Evolutionary conservation across 2,329 filamentous ascomycete genomes (phyloP), one percentile per base, ranked within the genome.

Genomic region (Nakataea oryzae): DNA sequence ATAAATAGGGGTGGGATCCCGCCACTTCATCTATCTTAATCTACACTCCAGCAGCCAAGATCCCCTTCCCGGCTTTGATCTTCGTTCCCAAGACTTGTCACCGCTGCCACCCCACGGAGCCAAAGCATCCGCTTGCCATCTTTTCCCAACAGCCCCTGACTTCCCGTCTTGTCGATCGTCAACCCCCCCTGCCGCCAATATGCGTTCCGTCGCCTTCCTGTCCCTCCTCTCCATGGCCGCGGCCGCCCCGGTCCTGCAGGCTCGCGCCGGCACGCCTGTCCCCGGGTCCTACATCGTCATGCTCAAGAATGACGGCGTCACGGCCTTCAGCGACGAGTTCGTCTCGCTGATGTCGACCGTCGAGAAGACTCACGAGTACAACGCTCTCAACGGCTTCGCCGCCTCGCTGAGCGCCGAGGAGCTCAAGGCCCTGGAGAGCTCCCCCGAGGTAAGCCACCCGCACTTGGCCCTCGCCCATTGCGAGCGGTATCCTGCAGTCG

Each of bases 241-340:
- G 24, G 50, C 50, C 50, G 71, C 75, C 3, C 75, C 76, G 11
- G 60, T 78, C 66, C 68, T 78, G 54, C 63, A 69, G 30, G 71
- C 75, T 32, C 70, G 72, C 62, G 71, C 69, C 61, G 73, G 71
- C 41, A 60, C 67, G 54, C 66, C 72, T 54, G 72, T 79, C 62
- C 73, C 74, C 7, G 73, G 72, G 66, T 74, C 75, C 66, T 79
- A 76, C 70, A 77, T 79, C 60, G 73, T 79, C 68, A 78, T 76
- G 71, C 62, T 79, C 64, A 76, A 76, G 71, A 70, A 74, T 57
- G 69, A 64, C 71, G 41, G 41, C 11, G 41, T 50, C 14, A 62
- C 65, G 3, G 60, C 69, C 59, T 63, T 76, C 13, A 67, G 73
- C 24, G 59, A 61, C 12, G 64, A 66, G 62, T 50, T 70, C 59